Evolutionary conservation across 495 filamentous ascomycete genomes (phyloP), one percentile per base, ranked within the genome.

Genomic region (Aspergillus saccharolyticus): DNA sequence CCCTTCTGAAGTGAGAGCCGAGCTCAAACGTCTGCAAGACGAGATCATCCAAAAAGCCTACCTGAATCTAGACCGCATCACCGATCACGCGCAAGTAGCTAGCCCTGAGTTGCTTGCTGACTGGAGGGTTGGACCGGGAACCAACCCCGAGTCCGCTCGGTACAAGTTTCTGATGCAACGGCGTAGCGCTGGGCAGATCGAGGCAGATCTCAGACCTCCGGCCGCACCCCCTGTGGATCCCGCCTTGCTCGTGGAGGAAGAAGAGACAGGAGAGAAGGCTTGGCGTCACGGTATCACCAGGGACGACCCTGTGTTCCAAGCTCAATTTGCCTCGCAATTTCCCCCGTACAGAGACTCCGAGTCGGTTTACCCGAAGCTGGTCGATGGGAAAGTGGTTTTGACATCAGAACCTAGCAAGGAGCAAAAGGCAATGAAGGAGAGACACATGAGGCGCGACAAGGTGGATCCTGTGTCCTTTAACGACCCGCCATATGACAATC

Each of bases 81-180:
- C 62, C 17, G 18, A 39, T 10, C 57, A 58, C 8, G 21, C 44
- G 5, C 43, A 45, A 9, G 53, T 49, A 12, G 57, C 61, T 6
- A 58, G 58, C 45, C 65, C 65, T 4, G 59, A 66, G 22, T 10
- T 49, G 9, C 57, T 70, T 18, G 44, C 44, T 5, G 61, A 42
- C 10, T 63, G 60, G 43, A 60, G 67, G 59, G 50, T 60, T 12
- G 67, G 67, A 15, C 59, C 61, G 9, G 67, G 65, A 10, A 63
- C 53, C 0, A 59, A 70, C 44, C 63, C 51, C 4, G 24, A 52
- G 1, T 64, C 65, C 0, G 30, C 52, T 6, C 25, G 59, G 3
- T 70, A 62, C 39, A 24, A 56, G 12, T 20, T 58, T 7, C 51
- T 66, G n/a, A 54, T 44, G 19, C 52, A 47, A 14, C 15, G 44